A percentile compares a stretch with the other conserved stretches of the same genome.
These are phyloP conservation scores for Talaromyces piceae DNA, from an alignment of 2,329 filamentous ascomycete genomes.

Conservation along the genomic window DNA sequence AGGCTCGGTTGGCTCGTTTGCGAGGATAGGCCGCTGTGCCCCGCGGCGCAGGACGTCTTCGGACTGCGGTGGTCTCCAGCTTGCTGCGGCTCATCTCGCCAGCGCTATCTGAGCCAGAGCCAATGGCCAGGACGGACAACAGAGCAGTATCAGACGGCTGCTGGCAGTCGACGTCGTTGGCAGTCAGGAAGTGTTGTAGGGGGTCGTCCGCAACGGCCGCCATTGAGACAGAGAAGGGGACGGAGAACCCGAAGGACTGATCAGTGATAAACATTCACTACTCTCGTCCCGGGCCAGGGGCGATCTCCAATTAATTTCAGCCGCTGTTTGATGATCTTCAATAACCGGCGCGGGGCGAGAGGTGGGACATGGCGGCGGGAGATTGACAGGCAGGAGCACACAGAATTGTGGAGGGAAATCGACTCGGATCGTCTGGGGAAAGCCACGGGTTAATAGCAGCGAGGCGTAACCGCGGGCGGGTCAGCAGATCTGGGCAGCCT, in stretches of 20 bases:
- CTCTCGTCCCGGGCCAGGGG: no score
- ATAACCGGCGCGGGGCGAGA: slow-evolving; percentile 6
- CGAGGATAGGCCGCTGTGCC: slow-evolving; percentile 21
- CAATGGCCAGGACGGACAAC: slow-evolving; percentile 7
- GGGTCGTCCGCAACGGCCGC: slow-evolving; percentile 11
- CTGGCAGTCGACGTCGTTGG: slow-evolving; percentile 11
- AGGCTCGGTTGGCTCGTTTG: slow-evolving; percentile 26
- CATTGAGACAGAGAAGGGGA: not conserved
- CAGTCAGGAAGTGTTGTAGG: slow-evolving; percentile 12
- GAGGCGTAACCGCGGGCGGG: not conserved
- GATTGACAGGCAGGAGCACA: not conserved
- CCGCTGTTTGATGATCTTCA: not conserved
- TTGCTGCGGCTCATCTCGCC: slow-evolving; percentile 7
- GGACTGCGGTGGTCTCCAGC: slow-evolving; percentile 5
- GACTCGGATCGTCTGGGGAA: slow-evolving; percentile 13
- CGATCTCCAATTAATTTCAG: not conserved
- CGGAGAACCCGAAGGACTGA: not conserved
- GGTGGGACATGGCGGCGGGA: slow-evolving; percentile 3
- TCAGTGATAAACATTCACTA: not conserved
- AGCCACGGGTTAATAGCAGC: slow-evolving; percentile 6
- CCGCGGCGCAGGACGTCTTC: slow-evolving; percentile 13
- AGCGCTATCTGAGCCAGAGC: slow-evolving; percentile 9
- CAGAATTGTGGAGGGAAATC: no score
- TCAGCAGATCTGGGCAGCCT: not conserved
- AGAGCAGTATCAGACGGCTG: slow-evolving; percentile 8